Conservation (phyloP, 306 rosid species). For the Dryas drummondii region DNA sequence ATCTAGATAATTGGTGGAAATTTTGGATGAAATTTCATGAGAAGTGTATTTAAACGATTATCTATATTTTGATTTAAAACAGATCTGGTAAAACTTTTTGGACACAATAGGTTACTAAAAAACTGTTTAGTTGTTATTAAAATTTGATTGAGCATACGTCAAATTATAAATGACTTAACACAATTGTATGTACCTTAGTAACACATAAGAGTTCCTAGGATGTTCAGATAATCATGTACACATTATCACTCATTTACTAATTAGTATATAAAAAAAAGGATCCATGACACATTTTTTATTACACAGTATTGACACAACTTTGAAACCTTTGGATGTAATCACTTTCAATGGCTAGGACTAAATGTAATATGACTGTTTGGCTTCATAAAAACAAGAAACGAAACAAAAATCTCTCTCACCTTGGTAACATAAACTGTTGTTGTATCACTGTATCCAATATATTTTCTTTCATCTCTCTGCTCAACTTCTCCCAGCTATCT, state of each 20-base stretch:
- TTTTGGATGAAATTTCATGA: background rate
- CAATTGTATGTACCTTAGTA: background rate
- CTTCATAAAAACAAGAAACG: no score
- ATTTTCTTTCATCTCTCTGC: no score
- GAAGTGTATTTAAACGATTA: background rate
- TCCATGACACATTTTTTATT: no score
- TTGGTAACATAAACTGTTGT: no score
- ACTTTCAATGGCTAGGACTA: no score
- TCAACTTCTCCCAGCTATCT: no score
- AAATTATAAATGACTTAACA: background rate
- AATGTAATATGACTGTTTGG: no score
- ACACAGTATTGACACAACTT: no score
- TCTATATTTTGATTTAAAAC: background rate
- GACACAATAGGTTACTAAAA: background rate
- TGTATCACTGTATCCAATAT: no score
- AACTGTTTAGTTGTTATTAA: background rate
- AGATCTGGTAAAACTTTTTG: background rate
- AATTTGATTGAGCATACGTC: background rate
- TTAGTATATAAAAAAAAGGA: background rate
- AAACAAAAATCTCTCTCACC: no score
- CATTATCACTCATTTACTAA: background rate
- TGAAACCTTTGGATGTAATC: no score
- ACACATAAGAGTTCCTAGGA: background rate
- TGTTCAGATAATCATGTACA: background rate
- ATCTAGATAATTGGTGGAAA: background rate